Base-by-base conservation (phyloP, 495 filamentous ascomycete genomes). In the Penicillium coprophilum region DNA sequence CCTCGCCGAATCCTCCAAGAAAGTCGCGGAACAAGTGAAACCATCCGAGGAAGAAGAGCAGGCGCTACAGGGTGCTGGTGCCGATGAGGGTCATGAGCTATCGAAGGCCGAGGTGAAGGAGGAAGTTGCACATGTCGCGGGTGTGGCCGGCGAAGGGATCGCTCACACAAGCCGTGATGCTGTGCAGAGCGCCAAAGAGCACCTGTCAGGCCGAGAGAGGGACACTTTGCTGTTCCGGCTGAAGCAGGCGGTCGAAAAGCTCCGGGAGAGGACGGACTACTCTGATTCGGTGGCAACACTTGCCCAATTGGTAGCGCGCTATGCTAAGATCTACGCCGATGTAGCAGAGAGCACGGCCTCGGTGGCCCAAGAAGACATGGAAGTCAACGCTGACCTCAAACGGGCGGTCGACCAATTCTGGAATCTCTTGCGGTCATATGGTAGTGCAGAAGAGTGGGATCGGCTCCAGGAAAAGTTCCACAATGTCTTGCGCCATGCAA, bases 201-300 rank as follows among this genome's bases (percentile, higher is more conserved):
- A 95, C 59, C 41, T 78, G 0, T 75, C 84, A 0, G 86, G 87
- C 6, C 80, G 83, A 12, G 86, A 94, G 60, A 85, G 82, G 56
- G 82, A 91, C 34, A 85, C 89, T 0, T 69, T 97, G 59, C 54
- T 93, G 0, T 77, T 86, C 53, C 83, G 91, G 4, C 73, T 96
- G 57, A 92, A 92, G 70, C 77, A 86, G 58, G 82, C 86, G 0
- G 85, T 97, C n/a, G 31, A 82, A 23, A 89, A 85, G 48, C 80
- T 97, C 17, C 78, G 91, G 24, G 77, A 89, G 61, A 83, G 89
- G 15, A 81, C 80, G 23, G 90, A 96, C 63, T 96, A 96, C 66
- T 84, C 85, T 0, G 86, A 96, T 52, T 95, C 91, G 0, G 90
- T 96, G 4, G 87, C 88, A 2, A 92, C 88, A 0, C 64, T 97